Evolutionary conservation across 768 basidiomycete genomes (phyloP).

Genomic region (Tylopilus rubrobrunneus): DNA sequence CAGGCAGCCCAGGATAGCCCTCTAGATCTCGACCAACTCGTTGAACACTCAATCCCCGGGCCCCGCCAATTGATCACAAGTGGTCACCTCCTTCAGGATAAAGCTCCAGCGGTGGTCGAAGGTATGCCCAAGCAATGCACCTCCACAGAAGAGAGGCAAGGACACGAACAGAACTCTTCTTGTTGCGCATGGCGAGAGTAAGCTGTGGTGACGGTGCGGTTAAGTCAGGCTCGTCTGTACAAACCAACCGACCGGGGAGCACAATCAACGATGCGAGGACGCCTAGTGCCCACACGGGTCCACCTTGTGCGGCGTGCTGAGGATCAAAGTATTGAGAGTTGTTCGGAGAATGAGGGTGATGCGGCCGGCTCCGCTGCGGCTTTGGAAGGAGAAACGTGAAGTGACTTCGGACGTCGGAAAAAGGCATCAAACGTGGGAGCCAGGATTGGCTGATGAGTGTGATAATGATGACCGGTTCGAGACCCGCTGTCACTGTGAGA

Average conservation of each 20-base stretch:
- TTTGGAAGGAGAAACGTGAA: conserved; percentile 27
- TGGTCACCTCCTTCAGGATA: conserved; percentile 29
- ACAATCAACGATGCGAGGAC: conserved; percentile 64
- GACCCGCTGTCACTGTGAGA: too few relatives aligned
- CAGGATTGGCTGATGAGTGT: too few relatives aligned
- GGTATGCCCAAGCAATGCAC: conserved; percentile 59
- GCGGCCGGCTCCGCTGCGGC: conserved; percentile 39
- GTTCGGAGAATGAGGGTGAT: conserved; percentile 67
- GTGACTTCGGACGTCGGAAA: too few relatives aligned
- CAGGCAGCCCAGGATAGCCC: conserved; percentile 40
- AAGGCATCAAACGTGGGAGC: too few relatives aligned
- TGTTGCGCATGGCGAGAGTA: conserved; percentile 53
- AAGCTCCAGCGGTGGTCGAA: conserved; percentile 43
- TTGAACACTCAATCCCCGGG: conserved; percentile 54
- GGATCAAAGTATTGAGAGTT: conserved; percentile 56
- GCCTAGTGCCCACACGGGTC: conserved; percentile 74
- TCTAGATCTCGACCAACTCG: conserved; percentile 53
- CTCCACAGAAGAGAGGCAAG: conserved; percentile 66
- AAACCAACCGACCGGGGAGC: conserved; percentile 57
- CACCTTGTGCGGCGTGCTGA: conserved; percentile 61
- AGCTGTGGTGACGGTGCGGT: conserved; percentile 48
- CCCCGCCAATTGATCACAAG: conserved; percentile 50
- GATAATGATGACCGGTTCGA: too few relatives aligned
- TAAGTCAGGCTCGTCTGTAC: conserved; percentile 40
- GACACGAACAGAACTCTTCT: conserved; percentile 60